Conservation (phyloP, 805 yeast species). For the Metschnikowia proteae region DNA sequence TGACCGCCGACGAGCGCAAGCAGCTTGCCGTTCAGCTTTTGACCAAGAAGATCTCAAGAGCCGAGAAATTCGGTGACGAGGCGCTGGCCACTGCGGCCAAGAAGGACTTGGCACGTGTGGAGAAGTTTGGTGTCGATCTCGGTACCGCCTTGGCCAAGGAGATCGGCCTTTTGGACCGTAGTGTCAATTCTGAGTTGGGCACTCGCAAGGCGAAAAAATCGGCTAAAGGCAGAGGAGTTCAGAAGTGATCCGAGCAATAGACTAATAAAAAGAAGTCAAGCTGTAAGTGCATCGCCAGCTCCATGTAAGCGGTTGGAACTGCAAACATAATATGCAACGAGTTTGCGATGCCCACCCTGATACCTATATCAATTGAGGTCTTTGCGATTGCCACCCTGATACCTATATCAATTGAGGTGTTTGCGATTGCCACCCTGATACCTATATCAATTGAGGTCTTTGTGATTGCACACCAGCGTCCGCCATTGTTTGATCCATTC, state of each 20-base stretch:
- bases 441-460: too few species aligned
- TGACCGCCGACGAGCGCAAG: conserved; percentile 68
- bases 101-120: conserved; percentile 64
- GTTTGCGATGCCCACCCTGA: too few species aligned
- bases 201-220: conserved; percentile 13
- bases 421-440: too few species aligned
- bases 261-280: too few species aligned
- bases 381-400: too few species aligned
- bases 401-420: too few species aligned
- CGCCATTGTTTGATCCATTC: too few species aligned
- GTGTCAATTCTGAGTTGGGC: conserved; percentile 24
- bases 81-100: conserved; percentile 51
- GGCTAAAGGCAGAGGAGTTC: conserved; percentile 14
- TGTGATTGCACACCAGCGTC: too few species aligned
- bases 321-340: too few species aligned
- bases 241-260: background rate
- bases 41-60: conserved; percentile 63
- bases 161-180: conserved; percentile 50
- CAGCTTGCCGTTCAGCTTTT: conserved; percentile 64
- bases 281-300: too few species aligned
- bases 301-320: too few species aligned
- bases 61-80: conserved; percentile 74
- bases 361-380: too few species aligned
- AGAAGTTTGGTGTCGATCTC: conserved; percentile 77
- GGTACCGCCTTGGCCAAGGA: conserved; percentile 66